Evolutionary conservation across 192 early-diverging fungal genomes (phyloP).

Genomic region (Rhizophagus prolifer): DNA sequence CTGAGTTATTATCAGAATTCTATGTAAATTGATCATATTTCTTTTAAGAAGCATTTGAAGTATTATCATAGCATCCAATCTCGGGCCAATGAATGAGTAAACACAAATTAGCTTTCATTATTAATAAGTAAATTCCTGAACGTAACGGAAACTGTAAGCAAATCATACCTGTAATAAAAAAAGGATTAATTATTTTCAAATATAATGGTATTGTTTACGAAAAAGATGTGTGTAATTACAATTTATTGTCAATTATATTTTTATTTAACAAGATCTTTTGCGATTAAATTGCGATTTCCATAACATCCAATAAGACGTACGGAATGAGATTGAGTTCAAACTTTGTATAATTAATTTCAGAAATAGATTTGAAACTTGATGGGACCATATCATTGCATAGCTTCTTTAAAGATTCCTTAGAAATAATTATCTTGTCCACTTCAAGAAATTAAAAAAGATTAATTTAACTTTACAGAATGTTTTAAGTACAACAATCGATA

Average conservation of each 20-base stretch:
- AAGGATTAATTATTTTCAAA: no score
- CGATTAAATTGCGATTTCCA: conserved; percentile 1
- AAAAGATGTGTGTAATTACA: not conserved
- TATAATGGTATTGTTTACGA: not conserved
- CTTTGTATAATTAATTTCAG: not conserved
- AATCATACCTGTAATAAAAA: not conserved
- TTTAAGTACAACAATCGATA: conserved; percentile 17
- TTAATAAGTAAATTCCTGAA: conserved; percentile 14
- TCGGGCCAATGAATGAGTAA: conserved; percentile 32
- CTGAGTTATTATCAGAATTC: not conserved
- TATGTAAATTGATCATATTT: conserved; percentile 34
- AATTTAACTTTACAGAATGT: no score
- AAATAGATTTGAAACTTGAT: conserved; percentile 3
- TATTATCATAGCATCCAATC: conserved; percentile 20
- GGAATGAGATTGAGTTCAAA: not conserved
- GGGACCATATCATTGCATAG: not conserved
- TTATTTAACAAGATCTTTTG: not conserved
- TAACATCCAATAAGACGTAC: conserved; percentile 24
- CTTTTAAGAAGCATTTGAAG: conserved; percentile 19
- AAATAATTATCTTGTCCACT: conserved; percentile 13
- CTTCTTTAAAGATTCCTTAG: not conserved
- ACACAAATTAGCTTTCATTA: not conserved
- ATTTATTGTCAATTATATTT: not conserved
- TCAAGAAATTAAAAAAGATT: no score
- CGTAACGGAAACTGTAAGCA: not conserved